These are phyloP conservation scores for Erysimum pusillum DNA, from an alignment of 441 rosid species.

Conservation along the genomic window DNA sequence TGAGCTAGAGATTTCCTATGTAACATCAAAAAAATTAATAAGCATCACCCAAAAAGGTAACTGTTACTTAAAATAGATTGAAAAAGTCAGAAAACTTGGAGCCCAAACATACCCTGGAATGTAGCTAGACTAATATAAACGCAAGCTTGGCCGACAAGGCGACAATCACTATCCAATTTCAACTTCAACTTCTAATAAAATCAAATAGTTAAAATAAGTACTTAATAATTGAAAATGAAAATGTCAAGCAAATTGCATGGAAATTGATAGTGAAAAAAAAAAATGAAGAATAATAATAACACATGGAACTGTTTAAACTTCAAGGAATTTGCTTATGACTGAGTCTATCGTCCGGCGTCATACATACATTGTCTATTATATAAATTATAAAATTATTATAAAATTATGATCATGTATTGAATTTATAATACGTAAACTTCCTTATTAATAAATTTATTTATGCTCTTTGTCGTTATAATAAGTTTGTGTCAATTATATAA, in stretches of 20 bases:
- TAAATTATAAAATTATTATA: background rate
- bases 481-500: constrained; percentile 1
- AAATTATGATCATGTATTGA: too few species aligned
- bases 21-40: constrained; percentile 2
- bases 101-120: too few species aligned
- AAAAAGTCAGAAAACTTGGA: too few species aligned
- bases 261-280: constrained; percentile 18
- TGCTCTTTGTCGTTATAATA: constrained; percentile 13
- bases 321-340: constrained; percentile 32
- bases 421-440: background rate
- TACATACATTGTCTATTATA: background rate
- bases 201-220: background rate
- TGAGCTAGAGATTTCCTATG: constrained; percentile 55
- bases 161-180: constrained; percentile 14
- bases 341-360: background rate
- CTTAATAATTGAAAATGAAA: background rate
- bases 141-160: constrained; percentile 37
- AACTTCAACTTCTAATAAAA: constrained; percentile 21
- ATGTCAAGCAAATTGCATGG: constrained; percentile 10
- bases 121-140: constrained; percentile 16
- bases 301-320: constrained; percentile 5
- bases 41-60: too few species aligned
- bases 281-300: background rate
- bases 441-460: background rate
- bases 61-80: too few species aligned